These are phyloP conservation scores for Codiaeum variegatum DNA, from an alignment of 441 rosid species.

Conservation along the genomic window DNA sequence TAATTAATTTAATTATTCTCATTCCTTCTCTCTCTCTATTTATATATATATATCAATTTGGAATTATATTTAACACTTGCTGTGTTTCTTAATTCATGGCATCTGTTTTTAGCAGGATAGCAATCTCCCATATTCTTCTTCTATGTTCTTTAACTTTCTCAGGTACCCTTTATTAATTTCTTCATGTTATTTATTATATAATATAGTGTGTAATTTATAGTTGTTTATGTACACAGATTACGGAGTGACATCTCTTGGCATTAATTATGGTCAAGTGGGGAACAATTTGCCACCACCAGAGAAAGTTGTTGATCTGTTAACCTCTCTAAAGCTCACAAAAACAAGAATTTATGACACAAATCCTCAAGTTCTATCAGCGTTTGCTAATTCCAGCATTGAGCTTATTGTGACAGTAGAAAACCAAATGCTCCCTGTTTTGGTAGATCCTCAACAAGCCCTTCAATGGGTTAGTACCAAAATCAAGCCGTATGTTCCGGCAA, in stretches of 20 bases:
- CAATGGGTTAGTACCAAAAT: constrained; percentile 39
- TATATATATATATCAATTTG: constrained; percentile 20
- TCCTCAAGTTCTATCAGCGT: constrained; percentile 41
- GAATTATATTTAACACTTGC: constrained; percentile 15
- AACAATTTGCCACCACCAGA: constrained; percentile 50
- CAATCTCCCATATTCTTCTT: constrained; percentile 36
- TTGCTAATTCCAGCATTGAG: constrained; percentile 40
- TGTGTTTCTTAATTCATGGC: constrained; percentile 29
- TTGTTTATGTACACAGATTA: constrained; percentile 43
- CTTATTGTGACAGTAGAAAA: constrained; percentile 46
- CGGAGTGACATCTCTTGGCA: constrained; percentile 52
- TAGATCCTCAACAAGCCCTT: constrained; percentile 45
- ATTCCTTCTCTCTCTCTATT: constrained; percentile 14
- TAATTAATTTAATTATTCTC: not conserved
- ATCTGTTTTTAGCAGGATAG: constrained; percentile 26
- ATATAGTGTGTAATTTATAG: not conserved
- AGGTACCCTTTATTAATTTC: constrained; percentile 41
- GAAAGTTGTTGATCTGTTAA: constrained; percentile 36
- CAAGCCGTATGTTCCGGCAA: constrained; percentile 37
- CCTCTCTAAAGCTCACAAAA: constrained; percentile 44
- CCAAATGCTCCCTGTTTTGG: constrained; percentile 41
- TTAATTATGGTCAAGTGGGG: constrained; percentile 62
- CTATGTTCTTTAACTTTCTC: constrained; percentile 34
- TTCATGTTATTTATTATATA: not conserved
- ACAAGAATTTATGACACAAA: constrained; percentile 56